Percentiles rank a stretch among this genome's conserved stretches.
Conservation (phyloP, 805 yeast species). For the Teunomyces gatunensis region DNA sequence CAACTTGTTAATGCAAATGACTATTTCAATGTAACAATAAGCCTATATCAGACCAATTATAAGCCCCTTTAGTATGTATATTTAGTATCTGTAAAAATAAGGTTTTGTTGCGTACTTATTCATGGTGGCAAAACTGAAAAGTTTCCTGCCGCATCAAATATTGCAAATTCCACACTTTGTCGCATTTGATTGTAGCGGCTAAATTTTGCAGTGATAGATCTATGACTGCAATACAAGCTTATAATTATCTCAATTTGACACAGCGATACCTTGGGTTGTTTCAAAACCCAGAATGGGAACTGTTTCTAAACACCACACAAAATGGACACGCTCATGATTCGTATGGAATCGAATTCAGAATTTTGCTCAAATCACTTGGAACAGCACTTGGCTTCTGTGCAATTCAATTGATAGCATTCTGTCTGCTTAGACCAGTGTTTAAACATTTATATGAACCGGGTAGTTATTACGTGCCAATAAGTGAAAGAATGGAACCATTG, state of each 20-base stretch:
- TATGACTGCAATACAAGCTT: constrained; percentile 9
- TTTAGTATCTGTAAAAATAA: too few species aligned
- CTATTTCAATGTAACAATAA: too few species aligned
- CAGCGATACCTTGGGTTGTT: constrained; percentile 28
- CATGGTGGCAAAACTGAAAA: neutral
- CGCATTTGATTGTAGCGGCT: neutral
- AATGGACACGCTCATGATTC: constrained; percentile 58
- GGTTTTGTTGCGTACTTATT: too few species aligned
- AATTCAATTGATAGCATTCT: constrained; percentile 47
- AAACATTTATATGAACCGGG: constrained; percentile 54
- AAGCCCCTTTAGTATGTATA: too few species aligned
- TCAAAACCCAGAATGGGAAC: constrained; percentile 26
- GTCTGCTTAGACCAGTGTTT: constrained; percentile 32
- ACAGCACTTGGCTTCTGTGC: constrained; percentile 54
- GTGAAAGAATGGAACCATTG: constrained; percentile 36
- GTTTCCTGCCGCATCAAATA: neutral
- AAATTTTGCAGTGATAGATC: constrained; percentile 5
- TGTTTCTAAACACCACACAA: constrained; percentile 51
- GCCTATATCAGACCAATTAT: too few species aligned
- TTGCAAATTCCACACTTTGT: neutral
- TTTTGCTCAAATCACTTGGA: constrained; percentile 54
- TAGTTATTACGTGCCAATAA: constrained; percentile 40
- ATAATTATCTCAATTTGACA: constrained; percentile 26
- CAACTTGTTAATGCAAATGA: too few species aligned
- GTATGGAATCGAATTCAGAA: constrained; percentile 55